A percentile compares a stretch with the other conserved stretches of the same genome.
phyloP scores from a whole-genome alignment of 2,329 filamentous ascomycete genomes.

The Phaeophleospora eucalypticola region DNA sequence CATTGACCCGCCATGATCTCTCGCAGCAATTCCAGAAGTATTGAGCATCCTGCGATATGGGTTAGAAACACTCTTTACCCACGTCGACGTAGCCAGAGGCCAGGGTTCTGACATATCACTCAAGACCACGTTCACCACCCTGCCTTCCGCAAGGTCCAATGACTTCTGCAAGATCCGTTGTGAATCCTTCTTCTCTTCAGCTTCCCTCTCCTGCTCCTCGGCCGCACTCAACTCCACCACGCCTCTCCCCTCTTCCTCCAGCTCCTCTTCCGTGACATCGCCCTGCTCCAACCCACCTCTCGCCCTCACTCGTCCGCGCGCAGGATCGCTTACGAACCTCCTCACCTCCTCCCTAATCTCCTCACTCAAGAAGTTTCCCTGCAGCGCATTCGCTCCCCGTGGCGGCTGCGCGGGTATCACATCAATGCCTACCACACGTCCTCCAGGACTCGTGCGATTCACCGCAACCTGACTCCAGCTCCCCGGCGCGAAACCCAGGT shows the following conservation, averaged over 20 bases:
- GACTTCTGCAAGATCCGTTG: slow-evolving; percentile 22
- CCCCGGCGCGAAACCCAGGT: slow-evolving; percentile 75
- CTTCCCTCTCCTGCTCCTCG: slow-evolving; percentile 30
- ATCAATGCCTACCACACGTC: slow-evolving; percentile 84
- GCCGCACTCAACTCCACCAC: slow-evolving; percentile 58
- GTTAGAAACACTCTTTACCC: slow-evolving; percentile 88
- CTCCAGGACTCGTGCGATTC: slow-evolving; percentile 66
- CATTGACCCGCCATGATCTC: slow-evolving; percentile 92
- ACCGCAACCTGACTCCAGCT: slow-evolving; percentile 74
- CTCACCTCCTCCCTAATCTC: slow-evolving; percentile 72
- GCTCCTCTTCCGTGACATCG: slow-evolving; percentile 39
- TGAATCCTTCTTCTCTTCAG: slow-evolving; percentile 5
- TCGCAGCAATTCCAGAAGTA: slow-evolving; percentile 80
- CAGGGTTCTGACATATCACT: slow-evolving; percentile 99
- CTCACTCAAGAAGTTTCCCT: slow-evolving; percentile 83
- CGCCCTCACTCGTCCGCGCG: slow-evolving; percentile 48
- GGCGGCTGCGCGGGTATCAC: slow-evolving; percentile 90
- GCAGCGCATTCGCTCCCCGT: slow-evolving; percentile 85
- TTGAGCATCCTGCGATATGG: slow-evolving; percentile 99
- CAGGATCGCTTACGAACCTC: slow-evolving; percentile 65
- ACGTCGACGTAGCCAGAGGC: slow-evolving; percentile 73
- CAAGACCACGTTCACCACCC: slow-evolving; percentile 82
- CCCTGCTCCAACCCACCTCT: slow-evolving; percentile 26
- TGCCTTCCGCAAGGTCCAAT: slow-evolving; percentile 37
- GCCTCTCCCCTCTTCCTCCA: slow-evolving; percentile 46